These are phyloP conservation scores for Diaporthe sp. DNA, from an alignment of 2,329 filamentous ascomycete species.

Conservation along the genomic window DNA sequence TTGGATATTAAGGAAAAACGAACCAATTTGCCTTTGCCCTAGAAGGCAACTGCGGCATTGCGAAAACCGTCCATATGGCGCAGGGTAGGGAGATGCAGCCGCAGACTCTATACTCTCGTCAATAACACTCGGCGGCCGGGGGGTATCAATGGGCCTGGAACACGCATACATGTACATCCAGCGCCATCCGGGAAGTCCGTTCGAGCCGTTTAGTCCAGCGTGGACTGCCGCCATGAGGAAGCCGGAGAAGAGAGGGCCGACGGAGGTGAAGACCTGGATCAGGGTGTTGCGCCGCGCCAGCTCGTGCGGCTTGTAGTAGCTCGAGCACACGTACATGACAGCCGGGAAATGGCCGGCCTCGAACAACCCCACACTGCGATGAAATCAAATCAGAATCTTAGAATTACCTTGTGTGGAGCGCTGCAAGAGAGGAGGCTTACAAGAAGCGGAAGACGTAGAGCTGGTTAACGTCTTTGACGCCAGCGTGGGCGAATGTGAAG, in stretches of 20 bases:
- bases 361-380: constrained; percentile 42
- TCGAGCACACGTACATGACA: constrained; percentile 45
- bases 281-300: constrained; percentile 43
- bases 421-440: no score
- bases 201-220: neutral
- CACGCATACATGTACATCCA: constrained; percentile 23
- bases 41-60: neutral
- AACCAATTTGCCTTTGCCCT: constrained; percentile 6
- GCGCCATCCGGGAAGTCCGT: neutral
- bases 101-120: neutral
- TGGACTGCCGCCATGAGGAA: constrained; percentile 2
- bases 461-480: neutral
- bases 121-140: neutral
- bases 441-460: constrained; percentile 4
- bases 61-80: constrained; percentile 1
- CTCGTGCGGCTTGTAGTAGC: constrained; percentile 45
- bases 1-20: neutral
- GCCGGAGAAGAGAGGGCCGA: constrained; percentile 42
- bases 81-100: neutral
- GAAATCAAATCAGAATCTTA: neutral
- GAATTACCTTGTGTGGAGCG: no score
- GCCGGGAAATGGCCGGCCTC: constrained; percentile 44
- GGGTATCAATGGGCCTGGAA: no score
- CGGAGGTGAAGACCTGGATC: constrained; percentile 42
- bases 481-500: constrained; percentile 6